Evolutionary conservation across 768 basidiomycete genomes (phyloP).

Genomic region (Leccinum pellstonianum): DNA sequence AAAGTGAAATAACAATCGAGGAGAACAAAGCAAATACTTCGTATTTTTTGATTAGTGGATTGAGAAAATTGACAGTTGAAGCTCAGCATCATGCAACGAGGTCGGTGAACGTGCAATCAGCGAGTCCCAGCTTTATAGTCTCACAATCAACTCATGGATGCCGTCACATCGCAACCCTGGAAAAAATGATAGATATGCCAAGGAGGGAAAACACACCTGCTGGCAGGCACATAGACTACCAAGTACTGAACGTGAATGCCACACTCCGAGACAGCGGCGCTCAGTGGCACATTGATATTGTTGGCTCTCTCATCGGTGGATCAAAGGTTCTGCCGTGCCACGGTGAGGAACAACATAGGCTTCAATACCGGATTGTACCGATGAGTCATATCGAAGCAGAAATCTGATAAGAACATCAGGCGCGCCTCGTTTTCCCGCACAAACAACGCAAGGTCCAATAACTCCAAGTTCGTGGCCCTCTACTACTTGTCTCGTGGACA

Average conservation of each 20-base stretch:
- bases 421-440: conserved; percentile 34
- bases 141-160: background rate
- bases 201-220: background rate
- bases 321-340: background rate
- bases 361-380: background rate
- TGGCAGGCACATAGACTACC: background rate
- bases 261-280: background rate
- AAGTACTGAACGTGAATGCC: background rate
- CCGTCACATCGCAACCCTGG: conserved; percentile 3
- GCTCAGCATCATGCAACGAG: conserved; percentile 4
- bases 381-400: conserved; percentile 80
- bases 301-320: background rate
- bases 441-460: background rate
- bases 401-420: conserved; percentile 60
- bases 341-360: background rate
- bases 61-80: conserved; percentile 12
- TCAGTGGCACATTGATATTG: background rate
- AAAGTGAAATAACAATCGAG: background rate
- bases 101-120: background rate
- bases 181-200: background rate
- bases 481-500: conserved; percentile 68
- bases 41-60: conserved; percentile 8
- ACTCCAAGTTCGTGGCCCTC: background rate
- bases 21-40: conserved; percentile 6
- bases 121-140: conserved; percentile 3